A percentile compares a stretch with the other conserved stretches of the same genome.
phyloP scores from a whole-genome alignment of 805 yeast genomes.

The Allodekkera sacchari region DNA sequence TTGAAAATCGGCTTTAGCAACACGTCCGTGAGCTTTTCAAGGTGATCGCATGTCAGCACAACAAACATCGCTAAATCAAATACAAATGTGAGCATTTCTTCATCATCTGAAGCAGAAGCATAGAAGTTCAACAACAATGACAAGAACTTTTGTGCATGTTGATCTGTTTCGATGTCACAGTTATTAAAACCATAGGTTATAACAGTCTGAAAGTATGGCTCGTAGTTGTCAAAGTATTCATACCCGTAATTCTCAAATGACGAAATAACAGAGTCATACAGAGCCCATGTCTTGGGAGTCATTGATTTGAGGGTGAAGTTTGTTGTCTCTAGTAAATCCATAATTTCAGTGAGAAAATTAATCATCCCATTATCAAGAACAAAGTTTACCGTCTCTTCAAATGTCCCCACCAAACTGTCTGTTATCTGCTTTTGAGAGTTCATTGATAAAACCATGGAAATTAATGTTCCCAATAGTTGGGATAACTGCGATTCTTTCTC shows the following conservation, averaged over 20 bases:
- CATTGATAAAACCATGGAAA: constrained; percentile 72
- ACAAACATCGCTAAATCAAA: constrained; percentile 8
- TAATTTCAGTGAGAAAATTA: constrained; percentile 68
- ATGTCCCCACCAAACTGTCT: constrained; percentile 52
- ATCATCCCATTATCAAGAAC: constrained; percentile 59
- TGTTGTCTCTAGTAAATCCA: constrained; percentile 64
- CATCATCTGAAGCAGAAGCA: constrained; percentile 13
- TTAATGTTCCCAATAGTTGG: constrained; percentile 74
- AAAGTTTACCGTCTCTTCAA: constrained; percentile 59
- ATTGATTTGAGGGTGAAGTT: constrained; percentile 46
- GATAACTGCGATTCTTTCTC: constrained; percentile 79
- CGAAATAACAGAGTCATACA: constrained; percentile 30
- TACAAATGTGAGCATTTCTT: constrained; percentile 16
- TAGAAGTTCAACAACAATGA: constrained; percentile 13
- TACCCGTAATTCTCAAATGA: constrained; percentile 45
- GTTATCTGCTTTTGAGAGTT: constrained; percentile 69
- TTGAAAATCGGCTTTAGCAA: constrained; percentile 26
- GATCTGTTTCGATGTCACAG: constrained; percentile 9
- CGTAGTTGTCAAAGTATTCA: constrained; percentile 41
- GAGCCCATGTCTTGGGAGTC: constrained; percentile 38
- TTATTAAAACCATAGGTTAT: constrained; percentile 34
- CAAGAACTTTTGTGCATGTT: constrained; percentile 15
- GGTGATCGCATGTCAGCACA: constrained; percentile 1
- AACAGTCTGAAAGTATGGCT: constrained; percentile 40
- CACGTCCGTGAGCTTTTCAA: constrained; percentile 11